These are phyloP conservation scores for Neonectria sp. DNA, from an alignment of 2,329 filamentous ascomycete species.

Conservation along the genomic window DNA sequence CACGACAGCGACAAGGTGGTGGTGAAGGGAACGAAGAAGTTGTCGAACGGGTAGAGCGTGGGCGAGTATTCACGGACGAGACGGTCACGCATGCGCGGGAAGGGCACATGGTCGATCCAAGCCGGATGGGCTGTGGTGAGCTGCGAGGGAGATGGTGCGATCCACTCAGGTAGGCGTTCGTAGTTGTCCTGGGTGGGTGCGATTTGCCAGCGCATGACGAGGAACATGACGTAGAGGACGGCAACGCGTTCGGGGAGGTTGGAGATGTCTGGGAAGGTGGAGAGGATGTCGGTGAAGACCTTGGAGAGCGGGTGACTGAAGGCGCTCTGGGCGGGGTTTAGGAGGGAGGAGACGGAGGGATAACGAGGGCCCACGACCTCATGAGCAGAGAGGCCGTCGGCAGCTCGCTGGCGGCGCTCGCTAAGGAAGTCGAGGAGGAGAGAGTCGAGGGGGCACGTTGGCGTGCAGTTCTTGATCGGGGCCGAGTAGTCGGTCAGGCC, in stretches of 20 bases:
- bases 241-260: constrained; percentile 87
- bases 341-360: constrained; percentile 83
- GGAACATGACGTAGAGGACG: constrained; percentile 88
- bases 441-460: constrained; percentile 83
- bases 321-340: constrained; percentile 76
- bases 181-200: constrained; percentile 85
- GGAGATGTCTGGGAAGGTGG: constrained; percentile 85
- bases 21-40: constrained; percentile 88
- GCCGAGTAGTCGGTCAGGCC: constrained; percentile 43
- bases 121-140: constrained; percentile 78
- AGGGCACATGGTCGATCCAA: constrained; percentile 89
- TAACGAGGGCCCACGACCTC: constrained; percentile 83
- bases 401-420: constrained; percentile 76
- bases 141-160: constrained; percentile 77
- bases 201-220: constrained; percentile 89
- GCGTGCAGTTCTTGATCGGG: constrained; percentile 71
- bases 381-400: constrained; percentile 74
- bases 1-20: constrained; percentile 84
- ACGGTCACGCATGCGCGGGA: constrained; percentile 81
- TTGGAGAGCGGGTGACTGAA: constrained; percentile 85
- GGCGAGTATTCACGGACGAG: constrained; percentile 67
- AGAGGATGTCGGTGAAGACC: constrained; percentile 87
- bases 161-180: constrained; percentile 81
- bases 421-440: constrained; percentile 86
- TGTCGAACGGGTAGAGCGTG: constrained; percentile 76